Conservation (phyloP, 768 basidiomycete genomes). For the Serendipita vermifera region DNA sequence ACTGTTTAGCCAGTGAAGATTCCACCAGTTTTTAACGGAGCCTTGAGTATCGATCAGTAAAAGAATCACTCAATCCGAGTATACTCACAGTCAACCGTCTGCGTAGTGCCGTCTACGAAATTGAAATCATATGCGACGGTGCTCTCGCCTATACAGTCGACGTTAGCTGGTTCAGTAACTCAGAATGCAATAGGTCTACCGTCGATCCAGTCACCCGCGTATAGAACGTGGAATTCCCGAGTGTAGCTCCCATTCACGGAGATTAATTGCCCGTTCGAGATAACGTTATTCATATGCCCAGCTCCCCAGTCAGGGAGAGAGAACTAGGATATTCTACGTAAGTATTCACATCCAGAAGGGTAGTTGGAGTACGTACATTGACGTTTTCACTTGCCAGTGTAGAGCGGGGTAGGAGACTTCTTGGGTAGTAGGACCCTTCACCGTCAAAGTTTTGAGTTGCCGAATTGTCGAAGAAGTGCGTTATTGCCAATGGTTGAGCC, state of each 20-base stretch:
- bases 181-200: slow-evolving; percentile 31
- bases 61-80: background rate
- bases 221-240: slow-evolving; percentile 32
- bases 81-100: slow-evolving; percentile 15
- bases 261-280: slow-evolving; percentile 33
- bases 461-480: slow-evolving; percentile 2
- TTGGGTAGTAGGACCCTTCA: background rate
- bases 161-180: no score
- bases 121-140: slow-evolving; percentile 34
- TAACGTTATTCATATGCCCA: slow-evolving; percentile 30
- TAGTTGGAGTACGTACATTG: background rate
- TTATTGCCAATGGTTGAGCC: background rate
- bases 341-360: background rate
- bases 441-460: slow-evolving; percentile 1
- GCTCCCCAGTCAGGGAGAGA: background rate
- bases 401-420: background rate
- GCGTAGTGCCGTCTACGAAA: slow-evolving; percentile 15
- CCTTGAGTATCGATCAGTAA: slow-evolving; percentile 1
- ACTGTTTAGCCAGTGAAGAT: slow-evolving; percentile 17
- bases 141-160: no score
- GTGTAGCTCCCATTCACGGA: slow-evolving; percentile 23
- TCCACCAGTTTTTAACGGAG: slow-evolving; percentile 19
- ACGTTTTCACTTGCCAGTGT: background rate
- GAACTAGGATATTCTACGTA: background rate
- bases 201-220: slow-evolving; percentile 30